Percentiles rank a stretch among this genome's conserved stretches.
phyloP scores from a whole-genome alignment of 208 protist genomes.

The Naegleria gruberi region DNA sequence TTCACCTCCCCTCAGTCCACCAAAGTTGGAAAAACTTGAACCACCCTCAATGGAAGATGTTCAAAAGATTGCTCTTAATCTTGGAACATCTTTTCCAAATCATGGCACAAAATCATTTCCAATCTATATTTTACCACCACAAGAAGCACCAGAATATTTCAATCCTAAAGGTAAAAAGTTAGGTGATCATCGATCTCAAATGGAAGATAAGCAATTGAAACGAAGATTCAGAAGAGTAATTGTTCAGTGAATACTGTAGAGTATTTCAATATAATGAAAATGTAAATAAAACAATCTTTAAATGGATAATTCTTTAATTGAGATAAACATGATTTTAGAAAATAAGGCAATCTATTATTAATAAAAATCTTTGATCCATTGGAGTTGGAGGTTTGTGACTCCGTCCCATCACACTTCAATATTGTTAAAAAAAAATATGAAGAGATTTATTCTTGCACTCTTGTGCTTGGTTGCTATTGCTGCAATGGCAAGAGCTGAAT shows the following conservation, averaged over 20 bases:
- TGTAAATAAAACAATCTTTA: neutral
- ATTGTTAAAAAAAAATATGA: slow-evolving; percentile 1
- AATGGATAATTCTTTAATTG: too few relatives aligned
- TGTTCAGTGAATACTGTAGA: too few relatives aligned
- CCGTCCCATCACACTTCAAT: too few relatives aligned
- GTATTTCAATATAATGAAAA: neutral
- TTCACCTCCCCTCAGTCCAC: too few relatives aligned
- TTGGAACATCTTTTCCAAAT: neutral
- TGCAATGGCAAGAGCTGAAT: neutral
- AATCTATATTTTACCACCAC: neutral
- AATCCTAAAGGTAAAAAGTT: neutral
- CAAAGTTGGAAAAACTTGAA: too few relatives aligned
- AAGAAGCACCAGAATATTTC: neutral
- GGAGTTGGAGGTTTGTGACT: too few relatives aligned
- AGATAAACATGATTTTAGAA: too few relatives aligned
- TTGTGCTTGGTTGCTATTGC: neutral
- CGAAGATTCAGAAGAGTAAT: neutral
- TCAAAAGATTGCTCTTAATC: neutral
- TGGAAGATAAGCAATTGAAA: neutral
- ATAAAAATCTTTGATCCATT: too few relatives aligned
- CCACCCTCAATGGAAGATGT: too few relatives aligned
- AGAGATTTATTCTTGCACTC: too few relatives aligned
- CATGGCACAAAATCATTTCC: neutral
- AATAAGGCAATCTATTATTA: too few relatives aligned
- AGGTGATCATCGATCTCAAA: neutral